These are phyloP conservation scores for Crucibulum laeve DNA, from an alignment of 768 basidiomycete species.

Conservation along the genomic window DNA sequence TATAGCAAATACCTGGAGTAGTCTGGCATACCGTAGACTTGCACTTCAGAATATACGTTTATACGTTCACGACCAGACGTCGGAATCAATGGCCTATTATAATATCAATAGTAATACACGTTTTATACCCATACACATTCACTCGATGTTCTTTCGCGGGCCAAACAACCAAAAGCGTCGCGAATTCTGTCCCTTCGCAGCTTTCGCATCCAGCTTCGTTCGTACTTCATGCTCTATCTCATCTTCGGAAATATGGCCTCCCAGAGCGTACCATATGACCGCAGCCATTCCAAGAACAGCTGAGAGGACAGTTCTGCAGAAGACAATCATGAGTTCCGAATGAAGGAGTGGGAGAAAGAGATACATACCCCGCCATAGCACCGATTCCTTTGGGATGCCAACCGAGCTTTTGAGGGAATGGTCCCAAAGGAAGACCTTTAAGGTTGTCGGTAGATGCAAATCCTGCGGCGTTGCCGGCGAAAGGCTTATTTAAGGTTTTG, in stretches of 20 bases:
- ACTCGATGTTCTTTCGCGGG: no score
- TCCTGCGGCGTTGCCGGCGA: slow-evolving; percentile 87
- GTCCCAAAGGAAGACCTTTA: slow-evolving; percentile 57
- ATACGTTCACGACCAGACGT: no score
- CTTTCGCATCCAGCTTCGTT: slow-evolving; percentile 53
- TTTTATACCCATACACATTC: no score
- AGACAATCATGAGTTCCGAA: slow-evolving; percentile 9
- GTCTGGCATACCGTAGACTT: no score
- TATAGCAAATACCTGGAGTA: slow-evolving; percentile 14
- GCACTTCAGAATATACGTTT: no score
- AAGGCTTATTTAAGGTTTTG: slow-evolving; percentile 47
- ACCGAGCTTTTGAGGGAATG: slow-evolving; percentile 68
- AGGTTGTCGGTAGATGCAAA: slow-evolving; percentile 66
- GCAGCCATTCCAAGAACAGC: slow-evolving; percentile 79
- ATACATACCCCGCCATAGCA: slow-evolving; percentile 66
- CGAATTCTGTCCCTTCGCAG: no score
- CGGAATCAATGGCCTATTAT: no score
- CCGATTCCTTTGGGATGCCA: slow-evolving; percentile 72
- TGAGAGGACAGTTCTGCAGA: slow-evolving; percentile 69
- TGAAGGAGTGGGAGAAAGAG: slow-evolving; percentile 1
- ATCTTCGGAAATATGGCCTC: slow-evolving; percentile 69
- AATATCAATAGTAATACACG: no score
- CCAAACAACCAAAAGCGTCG: no score
- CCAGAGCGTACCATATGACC: slow-evolving; percentile 84
- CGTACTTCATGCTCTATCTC: slow-evolving; percentile 76